Evolutionary conservation across 306 rosid species (phyloP), one percentile per base, ranked within the genome.

Genomic region (Sphenostylis stenocarpa): DNA sequence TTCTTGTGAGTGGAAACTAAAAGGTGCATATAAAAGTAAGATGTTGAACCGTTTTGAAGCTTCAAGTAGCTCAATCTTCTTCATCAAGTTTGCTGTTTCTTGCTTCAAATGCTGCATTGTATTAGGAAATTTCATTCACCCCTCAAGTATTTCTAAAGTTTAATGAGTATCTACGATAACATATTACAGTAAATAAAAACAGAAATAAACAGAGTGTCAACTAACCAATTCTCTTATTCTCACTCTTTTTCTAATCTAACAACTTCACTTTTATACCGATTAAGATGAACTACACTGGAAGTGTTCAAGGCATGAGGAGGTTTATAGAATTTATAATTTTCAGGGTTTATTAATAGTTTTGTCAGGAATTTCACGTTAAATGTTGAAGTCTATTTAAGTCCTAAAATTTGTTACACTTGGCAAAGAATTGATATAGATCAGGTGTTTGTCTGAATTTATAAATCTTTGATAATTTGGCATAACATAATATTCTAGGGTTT

Each of bases 51-150:
- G 70, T 83, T 94, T 92, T 9, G 96, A 84, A 82, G 82, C 85
- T 80, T 92, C 96, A 73, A 91, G 95, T 39, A 69, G 79, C 77
- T 92, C 92, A 80, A 94, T 86, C 72, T 90, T 88, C 89, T 87
- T 89, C 89, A 75, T 83, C 93, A 94, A 80, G 78, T 62, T 72
- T 58, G 73, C 82, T 55, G 97, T 82, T 87, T 90, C 97, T 66
- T 87, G 85, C 86, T 87, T 87, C 86, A 89, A 60, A 31, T 86
- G 83, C 97, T 94, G 91, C 79, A 76, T 85, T 26, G 55, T 55
- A 67, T 45, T 67, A 55, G 31, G 20, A 26, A 79, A 43, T 56
- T 74, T 55, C 65, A 19, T 73, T 84, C 70, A 72, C 41, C 28
- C 57, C 44, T 80, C 45, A 13, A n/a, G 51, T 28, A 38, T 47